phyloP scores from a whole-genome alignment of 495 filamentous ascomycete species.

The Parachaetomium inaequale region DNA sequence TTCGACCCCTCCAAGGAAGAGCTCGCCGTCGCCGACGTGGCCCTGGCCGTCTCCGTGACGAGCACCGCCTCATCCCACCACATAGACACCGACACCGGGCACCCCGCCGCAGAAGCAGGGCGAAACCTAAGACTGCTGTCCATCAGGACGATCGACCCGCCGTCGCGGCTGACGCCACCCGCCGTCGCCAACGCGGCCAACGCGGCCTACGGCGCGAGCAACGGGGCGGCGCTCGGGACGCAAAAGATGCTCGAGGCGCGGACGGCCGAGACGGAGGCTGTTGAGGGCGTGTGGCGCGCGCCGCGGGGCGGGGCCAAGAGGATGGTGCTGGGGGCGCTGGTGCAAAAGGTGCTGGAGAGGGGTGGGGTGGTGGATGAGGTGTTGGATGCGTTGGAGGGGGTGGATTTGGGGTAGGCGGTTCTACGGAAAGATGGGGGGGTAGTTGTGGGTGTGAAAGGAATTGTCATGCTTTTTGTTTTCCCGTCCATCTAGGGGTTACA shows the following conservation, averaged over 20 bases:
- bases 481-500: not conserved
- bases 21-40: slow-evolving; percentile 83
- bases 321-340: slow-evolving; percentile 60
- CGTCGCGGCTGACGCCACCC: slow-evolving; percentile 51
- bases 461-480: not conserved
- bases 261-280: slow-evolving; percentile 52
- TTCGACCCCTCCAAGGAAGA: slow-evolving; percentile 91
- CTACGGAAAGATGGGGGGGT: not conserved
- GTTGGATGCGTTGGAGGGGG: slow-evolving; percentile 67
- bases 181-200: slow-evolving; percentile 68
- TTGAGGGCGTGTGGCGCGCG: slow-evolving; percentile 74
- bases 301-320: slow-evolving; percentile 72
- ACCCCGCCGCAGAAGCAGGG: slow-evolving; percentile 12
- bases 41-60: slow-evolving; percentile 72
- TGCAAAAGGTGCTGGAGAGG: slow-evolving; percentile 59
- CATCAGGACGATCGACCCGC: slow-evolving; percentile 69
- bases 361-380: slow-evolving; percentile 85
- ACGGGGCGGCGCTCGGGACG: slow-evolving; percentile 36
- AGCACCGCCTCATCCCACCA: slow-evolving; percentile 19
- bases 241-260: slow-evolving; percentile 42
- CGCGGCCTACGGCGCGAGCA: slow-evolving; percentile 52
- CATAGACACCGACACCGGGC: not conserved
- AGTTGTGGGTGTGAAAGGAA: not conserved
- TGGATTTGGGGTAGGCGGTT: slow-evolving; percentile 42
- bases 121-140: slow-evolving; percentile 50